Evolutionary conservation across 768 basidiomycete species (phyloP), one percentile per base, ranked within the genome.

Genomic region (Crassisporium funariophilum): DNA sequence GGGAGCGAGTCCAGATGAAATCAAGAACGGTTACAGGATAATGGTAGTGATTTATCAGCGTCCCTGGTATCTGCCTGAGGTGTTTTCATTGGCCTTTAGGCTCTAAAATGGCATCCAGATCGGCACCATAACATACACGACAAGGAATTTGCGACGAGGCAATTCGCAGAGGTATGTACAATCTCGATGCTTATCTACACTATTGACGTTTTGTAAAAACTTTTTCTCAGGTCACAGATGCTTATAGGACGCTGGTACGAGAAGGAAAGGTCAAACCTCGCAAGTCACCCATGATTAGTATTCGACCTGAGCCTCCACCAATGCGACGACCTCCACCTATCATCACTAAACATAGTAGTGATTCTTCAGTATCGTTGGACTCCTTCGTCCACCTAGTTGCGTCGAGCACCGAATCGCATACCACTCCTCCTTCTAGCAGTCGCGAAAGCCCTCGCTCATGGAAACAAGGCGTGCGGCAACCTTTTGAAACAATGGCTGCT

Each of bases 81-180:
- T 54, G 49, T 49, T 64, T n/a, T 7, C 44, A 51, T 56, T 41
- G 45, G 35, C 42, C 51, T 47, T 36, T 49, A 65, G 83, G 83
- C 81, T 53, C 66, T 85, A 45, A 75, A 73, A 57, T 86, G 83
- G 82, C 83, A 86, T 54, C 83, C 83, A 52, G 83, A 85, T 65
- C 82, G 81, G 49, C 80, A 82, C 63, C 73, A 78, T 56, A 55
- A 55, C 50, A 52, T 46, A 33, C 55, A 70, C 20, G 71, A 76
- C 49, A 79, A 76, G 58, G 77, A 82, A 46, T 60, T 62, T 36
- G 79, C 81, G 13, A 75, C 76, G 41, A 72, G 73, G 53, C 71
- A 71, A 56, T 86, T 86, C 63, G 71, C 79, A 38, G 75, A 86
- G 69, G 84, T 83, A 61, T 46, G 52, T 47, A 41, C 48, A 41